Evolutionary conservation across 179 eudicot genomes (phyloP).

Genomic region (Actinidia chinensis): DNA sequence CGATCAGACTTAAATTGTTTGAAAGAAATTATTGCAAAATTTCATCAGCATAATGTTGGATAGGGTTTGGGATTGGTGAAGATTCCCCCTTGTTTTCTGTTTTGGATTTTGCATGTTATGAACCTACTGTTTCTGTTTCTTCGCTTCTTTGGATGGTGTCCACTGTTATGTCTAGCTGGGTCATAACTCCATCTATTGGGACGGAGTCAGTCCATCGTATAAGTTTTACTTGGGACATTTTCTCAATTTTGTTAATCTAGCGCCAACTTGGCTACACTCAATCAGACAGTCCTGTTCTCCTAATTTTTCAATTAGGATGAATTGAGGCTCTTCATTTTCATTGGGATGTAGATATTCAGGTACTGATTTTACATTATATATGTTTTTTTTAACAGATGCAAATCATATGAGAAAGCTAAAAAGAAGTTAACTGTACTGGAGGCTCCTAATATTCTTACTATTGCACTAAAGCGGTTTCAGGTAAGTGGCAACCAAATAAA

Average conservation of each 20-base stretch:
- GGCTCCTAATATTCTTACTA: conserved; percentile 90
- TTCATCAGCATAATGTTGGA: too few relatives aligned
- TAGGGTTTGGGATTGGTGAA: neutral
- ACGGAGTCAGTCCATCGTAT: neutral
- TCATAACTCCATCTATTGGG: neutral
- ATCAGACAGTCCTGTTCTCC: neutral
- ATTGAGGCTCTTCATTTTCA: neutral
- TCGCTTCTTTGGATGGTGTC: neutral
- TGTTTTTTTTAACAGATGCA: conserved; percentile 53
- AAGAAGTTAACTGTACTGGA: conserved; percentile 71
- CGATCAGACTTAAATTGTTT: too few relatives aligned
- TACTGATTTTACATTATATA: neutral
- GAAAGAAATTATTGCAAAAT: too few relatives aligned
- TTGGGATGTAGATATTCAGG: neutral
- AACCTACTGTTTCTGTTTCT: neutral
- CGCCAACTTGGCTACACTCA: neutral
- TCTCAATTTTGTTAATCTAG: neutral
- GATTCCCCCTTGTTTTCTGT: neutral
- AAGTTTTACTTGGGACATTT: neutral
- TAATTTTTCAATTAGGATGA: neutral
- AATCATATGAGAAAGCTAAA: conserved; percentile 82
- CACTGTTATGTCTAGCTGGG: neutral
- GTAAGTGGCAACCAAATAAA: conserved; percentile 44
- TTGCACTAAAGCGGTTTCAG: conserved; percentile 77
- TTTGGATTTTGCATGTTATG: neutral